Percentiles rank a stretch among this genome's conserved stretches.
These are phyloP conservation scores for Syzygium aromaticum DNA, from an alignment of 345 rosid genomes.

Conservation along the genomic window DNA sequence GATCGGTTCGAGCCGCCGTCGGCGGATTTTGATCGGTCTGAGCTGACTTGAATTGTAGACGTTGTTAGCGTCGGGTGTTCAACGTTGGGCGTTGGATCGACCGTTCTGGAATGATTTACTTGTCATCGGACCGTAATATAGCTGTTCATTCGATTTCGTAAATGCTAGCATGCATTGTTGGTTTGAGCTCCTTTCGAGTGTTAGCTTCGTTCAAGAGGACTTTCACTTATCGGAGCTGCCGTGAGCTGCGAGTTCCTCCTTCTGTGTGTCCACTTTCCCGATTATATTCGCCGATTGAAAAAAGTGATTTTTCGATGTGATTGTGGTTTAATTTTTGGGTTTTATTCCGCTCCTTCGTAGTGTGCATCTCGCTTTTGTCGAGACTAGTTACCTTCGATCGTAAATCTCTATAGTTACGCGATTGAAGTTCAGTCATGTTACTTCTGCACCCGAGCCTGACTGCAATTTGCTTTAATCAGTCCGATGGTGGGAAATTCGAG, in stretches of 20 bases:
- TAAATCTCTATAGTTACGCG: accelerated
- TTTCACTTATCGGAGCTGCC: not conserved
- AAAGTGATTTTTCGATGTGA: not conserved
- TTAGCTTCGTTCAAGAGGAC: not conserved
- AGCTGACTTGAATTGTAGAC: not conserved
- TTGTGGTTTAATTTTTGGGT: not conserved
- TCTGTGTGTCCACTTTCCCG: not conserved
- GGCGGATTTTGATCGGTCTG: not conserved
- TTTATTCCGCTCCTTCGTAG: not conserved
- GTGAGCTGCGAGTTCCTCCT: not conserved
- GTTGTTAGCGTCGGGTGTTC: not conserved
- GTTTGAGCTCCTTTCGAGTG: not conserved
- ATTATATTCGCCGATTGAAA: not conserved
- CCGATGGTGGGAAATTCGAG: conserved; percentile 32
- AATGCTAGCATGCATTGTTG: not conserved
- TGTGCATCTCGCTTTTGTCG: not conserved
- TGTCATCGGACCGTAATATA: not conserved
- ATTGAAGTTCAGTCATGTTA: not conserved
- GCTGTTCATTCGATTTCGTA: not conserved
- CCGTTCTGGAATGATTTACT: not conserved
- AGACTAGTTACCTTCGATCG: not conserved
- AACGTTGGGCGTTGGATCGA: not conserved
- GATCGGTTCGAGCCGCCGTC: not conserved
- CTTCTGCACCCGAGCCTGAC: not conserved
- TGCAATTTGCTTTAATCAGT: conserved; percentile 13